A percentile compares a stretch with the other conserved stretches of the same genome.
Evolutionary conservation across 2,329 filamentous ascomycete species (phyloP).

Genomic region (Neonectria sp.): DNA sequence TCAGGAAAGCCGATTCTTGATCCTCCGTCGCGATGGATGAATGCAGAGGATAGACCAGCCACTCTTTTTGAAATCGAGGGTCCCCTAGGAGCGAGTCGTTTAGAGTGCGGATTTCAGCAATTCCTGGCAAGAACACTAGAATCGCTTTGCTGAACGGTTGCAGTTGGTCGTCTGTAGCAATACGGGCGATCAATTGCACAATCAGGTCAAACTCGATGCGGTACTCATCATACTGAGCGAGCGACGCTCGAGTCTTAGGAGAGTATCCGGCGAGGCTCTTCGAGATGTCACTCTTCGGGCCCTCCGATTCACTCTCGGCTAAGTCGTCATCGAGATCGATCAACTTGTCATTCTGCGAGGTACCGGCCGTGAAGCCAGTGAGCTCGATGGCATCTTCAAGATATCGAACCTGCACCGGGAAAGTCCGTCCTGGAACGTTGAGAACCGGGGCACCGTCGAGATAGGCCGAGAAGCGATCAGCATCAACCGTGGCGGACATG

Average conservation of each 20-base stretch:
- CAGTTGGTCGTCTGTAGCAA: constrained; percentile 79
- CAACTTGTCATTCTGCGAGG: constrained; percentile 64
- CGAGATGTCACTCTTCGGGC: constrained; percentile 70
- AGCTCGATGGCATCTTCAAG: constrained; percentile 94
- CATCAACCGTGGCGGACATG: constrained; percentile 98
- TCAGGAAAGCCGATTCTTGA: constrained; percentile 91
- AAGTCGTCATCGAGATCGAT: constrained; percentile 76
- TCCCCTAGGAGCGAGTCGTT: constrained; percentile 89
- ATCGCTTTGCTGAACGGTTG: constrained; percentile 87
- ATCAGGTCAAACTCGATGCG: constrained; percentile 92
- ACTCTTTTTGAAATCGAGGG: constrained; percentile 80
- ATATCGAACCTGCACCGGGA: constrained; percentile 89
- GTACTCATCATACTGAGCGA: constrained; percentile 89
- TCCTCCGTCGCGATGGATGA: constrained; percentile 97
- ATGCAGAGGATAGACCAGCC: constrained; percentile 92
- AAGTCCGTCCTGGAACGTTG: constrained; percentile 93
- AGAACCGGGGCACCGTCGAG: constrained; percentile 88
- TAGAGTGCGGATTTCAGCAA: constrained; percentile 90
- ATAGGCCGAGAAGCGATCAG: constrained; percentile 91
- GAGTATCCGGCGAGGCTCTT: constrained; percentile 82
- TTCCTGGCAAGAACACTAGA: constrained; percentile 94
- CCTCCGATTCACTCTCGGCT: constrained; percentile 65
- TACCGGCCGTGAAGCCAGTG: constrained; percentile 78
- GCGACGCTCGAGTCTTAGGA: constrained; percentile 78
- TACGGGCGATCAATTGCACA: constrained; percentile 81